Base-by-base conservation (phyloP, 176 grass and related monocot species). In the Cenchrus fungigraminus region DNA sequence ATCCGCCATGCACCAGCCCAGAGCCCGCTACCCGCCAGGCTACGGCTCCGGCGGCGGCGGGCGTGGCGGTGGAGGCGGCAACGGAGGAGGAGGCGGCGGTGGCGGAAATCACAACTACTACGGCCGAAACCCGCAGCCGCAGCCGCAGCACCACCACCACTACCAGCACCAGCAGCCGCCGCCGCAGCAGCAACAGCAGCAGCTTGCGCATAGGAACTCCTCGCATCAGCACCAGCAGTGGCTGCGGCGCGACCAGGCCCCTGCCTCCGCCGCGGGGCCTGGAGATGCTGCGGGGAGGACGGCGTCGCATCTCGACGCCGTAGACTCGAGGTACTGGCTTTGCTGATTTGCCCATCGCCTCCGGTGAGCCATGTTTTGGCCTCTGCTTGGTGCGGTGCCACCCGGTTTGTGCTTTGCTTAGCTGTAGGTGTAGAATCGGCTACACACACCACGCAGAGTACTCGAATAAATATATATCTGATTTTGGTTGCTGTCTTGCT, bases 1-100 rank as follows among this genome's bases (percentile, higher is more conserved):
- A 90, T 90, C 88, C 65, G 40, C 73, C 65, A 90, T 90, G 88
- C 83, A 86, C 64, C 88, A 90, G 45, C 83, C 78, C 37, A 82
- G 78, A 12, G 83, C 56, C 71, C 71, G 83, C 44, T 86, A 90
- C 72, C 83, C 83, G 4, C 83, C 83, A 46, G 88, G 78, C 37
- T 90, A 86, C 65, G 65, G 56, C 83, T 76, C 78, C 55, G 65
- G 78, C 71, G 83, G 82, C 0, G 82, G 28, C 19, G 85, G 85
- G 2, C 45, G 85, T 10, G 78, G 79, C 50, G 51, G 60, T 1
- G 81, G 74, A 0, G 86, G 80, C 32, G 86, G 86, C 10, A 37
- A 44, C 5, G 85, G 84, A 19, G 84, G 76, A 4, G 67, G 37
- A 0, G 83, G 83, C 1, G 84, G 85, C 6, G 85, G 77, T 0